Base-by-base conservation (phyloP, 441 rosid species). In the Eutrema salsugineum region DNA sequence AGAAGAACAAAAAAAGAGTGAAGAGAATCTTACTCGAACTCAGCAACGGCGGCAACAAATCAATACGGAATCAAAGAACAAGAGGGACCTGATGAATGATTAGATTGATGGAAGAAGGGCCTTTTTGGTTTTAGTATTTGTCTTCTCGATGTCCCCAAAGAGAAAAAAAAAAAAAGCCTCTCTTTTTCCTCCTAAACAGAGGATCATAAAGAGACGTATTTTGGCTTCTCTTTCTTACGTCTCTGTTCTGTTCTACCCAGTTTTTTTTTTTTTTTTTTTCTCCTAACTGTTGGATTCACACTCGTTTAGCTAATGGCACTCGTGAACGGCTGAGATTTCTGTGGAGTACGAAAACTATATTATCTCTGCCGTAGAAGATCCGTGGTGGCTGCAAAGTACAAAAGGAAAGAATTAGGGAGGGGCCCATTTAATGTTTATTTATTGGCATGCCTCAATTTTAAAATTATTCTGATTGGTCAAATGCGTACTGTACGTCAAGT, bases 21-120 rank as follows among this genome's bases (percentile, higher is more conserved):
- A 16, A 39, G 55, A 56, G 50, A 65, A 64, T 64, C 77, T 24
- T 72, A 72, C 71, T 65, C 4, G 58, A 56, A 53, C 55, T 51
- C 38, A 51, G 67, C 11, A 33, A 40, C 66, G 39, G 57, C 39
- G 39, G 65, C 65, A 24, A 7, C 17, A 32, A 43, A 33, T 27
- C 28, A 33, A 36, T 33, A 59, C 40, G 39, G 51, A 27, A 27
- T 16, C 51, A 53, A 20, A n/a, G 14, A 59, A 59, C 30, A 59
- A 22, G n/a, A 12, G 64, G 49, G 9, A 40, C 66, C 39, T 43
- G 51, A 33, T 69, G 48, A 57, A 14, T 64, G 33, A 67, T 9
- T 27, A n/a, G 16, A 24, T 5, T 49, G 33, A 14, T 5, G 5
- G 48, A 24, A 22, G 11, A 8, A 38, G 15, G 47, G 12, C 54